A percentile compares a stretch with the other conserved stretches of the same genome.
These are phyloP conservation scores for Chaetothyriales sp. DNA, from an alignment of 2,329 filamentous ascomycete species.

Conservation along the genomic window DNA sequence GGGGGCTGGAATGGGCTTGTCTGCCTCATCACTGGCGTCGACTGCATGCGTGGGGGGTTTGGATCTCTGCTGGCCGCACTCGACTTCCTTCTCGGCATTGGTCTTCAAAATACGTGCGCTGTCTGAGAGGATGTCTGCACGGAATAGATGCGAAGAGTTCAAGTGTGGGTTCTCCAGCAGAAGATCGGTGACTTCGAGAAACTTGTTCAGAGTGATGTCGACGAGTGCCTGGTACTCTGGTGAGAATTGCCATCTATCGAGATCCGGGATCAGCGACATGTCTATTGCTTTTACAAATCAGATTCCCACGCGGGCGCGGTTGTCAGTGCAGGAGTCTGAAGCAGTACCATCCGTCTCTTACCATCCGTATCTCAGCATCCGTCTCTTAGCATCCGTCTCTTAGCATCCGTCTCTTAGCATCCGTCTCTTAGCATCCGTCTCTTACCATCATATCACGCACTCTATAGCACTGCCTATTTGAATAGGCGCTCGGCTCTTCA, in stretches of 20 bases:
- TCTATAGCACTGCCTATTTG: no score
- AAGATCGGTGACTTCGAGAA: conserved; percentile 38
- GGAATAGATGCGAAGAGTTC: conserved; percentile 45
- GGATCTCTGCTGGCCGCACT: conserved; percentile 1
- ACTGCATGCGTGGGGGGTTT: neutral
- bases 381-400: no score
- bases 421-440: no score
- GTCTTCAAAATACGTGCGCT: conserved; percentile 29
- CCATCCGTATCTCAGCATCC: no score
- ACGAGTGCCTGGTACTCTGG: neutral
- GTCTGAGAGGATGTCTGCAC: conserved; percentile 47
- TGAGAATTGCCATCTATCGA: neutral
- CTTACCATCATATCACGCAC: neutral
- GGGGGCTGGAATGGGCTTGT: conserved; percentile 11
- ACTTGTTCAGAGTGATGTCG: conserved; percentile 41
- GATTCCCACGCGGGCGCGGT: no score
- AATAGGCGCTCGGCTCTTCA: no score
- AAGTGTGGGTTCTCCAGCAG: conserved; percentile 42
- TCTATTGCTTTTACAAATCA: neutral
- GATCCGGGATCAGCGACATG: neutral
- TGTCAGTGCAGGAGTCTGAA: no score
- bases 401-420: no score
- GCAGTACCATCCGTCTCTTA: no score
- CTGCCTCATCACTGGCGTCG: neutral
- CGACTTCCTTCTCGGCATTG: conserved; percentile 22